Base-by-base conservation (phyloP, 2,329 filamentous ascomycete species). In the Epichloe amarillans region DNA sequence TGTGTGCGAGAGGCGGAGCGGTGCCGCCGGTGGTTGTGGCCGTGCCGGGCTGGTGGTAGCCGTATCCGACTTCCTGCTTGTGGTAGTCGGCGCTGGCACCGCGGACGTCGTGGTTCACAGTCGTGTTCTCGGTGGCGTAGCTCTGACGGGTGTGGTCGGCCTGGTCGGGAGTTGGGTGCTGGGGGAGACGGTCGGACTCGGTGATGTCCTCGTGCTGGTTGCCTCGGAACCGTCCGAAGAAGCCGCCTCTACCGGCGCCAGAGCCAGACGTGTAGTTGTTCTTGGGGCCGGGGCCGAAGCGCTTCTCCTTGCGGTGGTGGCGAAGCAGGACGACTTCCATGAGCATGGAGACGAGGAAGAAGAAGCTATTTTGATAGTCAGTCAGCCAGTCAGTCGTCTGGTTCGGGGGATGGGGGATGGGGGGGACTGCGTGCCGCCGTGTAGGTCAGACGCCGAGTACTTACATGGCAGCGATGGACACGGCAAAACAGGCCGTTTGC, bases 401-500 rank as follows among this genome's bases (percentile, higher is more conserved):
- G 0, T 6, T 23, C 23, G 23, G 23, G 15, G 15, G 26, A 11
- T 11, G 5, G 8, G 26, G 8, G 26, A 30, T 19, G n/a, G n/a
- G n/a, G n/a, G n/a, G 17, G 17, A 17, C 8, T 10, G 8, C 26
- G 26, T 4, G 26, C 26, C 8, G 8, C 30, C 30, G 30, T 10
- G 30, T 11, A 30, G 8, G 10, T 30, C 10, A 11, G 30, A 30
- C 4, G 8, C 3, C 30, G 8, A 35, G 6, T 8, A 54, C 73
- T 69, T 72, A 89, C 82, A 86, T 81, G 61, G 77, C 85, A 51
- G 89, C 78, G 53, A 96, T 85, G 33, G 89, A 72, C 15, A 93
- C 82, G 3, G 86, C 85, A 56, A 96, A 83, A 53, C 74, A 78
- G 43, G 83, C 88, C 47, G 82, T 87, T 68, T 95, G 80, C 57